Base-by-base conservation (phyloP, 148 eudicot genomes). In the Spergularia bocconei region DNA sequence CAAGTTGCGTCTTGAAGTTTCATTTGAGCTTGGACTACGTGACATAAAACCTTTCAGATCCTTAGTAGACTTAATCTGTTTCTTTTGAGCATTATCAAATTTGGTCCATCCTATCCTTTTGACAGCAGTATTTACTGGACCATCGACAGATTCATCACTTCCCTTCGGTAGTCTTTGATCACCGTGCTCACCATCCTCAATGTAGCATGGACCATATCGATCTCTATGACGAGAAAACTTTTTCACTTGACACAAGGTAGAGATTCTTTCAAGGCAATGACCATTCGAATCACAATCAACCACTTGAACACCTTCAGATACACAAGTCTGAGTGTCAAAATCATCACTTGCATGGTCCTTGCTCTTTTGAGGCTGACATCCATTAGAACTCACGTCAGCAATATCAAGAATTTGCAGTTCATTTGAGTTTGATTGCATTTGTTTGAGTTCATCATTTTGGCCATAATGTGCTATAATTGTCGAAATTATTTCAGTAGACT, bases 81-180 rank as follows among this genome's bases (percentile, higher is more conserved):
- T 81, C 78, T 55, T 59, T 53, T 21, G 47, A 25, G 69, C 41
- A 29, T 62, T 66, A 80, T 75, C 57, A 69, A 71, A 63, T 47
- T 72, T 53, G 71, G 58, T 79, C 47, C 65, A 39, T 71, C 73
- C 84, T 44, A 69, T 64, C 84, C 81, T 86, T 80, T 86, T 84
- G 66, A 67, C 71, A 68, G 73, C 25, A 44, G 65, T 53, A 55
- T 56, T 53, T 60, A 82, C 87, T 76, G 84, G 76, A 70, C 74
- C 65, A 52, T 72, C 75, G 48, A 72, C 44, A 72, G 75, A 71
- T 68, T 79, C 82, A 75, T 79, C 79, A 67, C 71, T 69, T 12
- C 67, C 76, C 21, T 79, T 69, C 59, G 66, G 25, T 38, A 60
- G 61, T 63, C 15, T 48, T 73, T 63, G 55, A 74, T 70, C 75